Percentiles rank a stretch among this genome's conserved stretches.
Conservation (phyloP, 345 rosid species). For the Eucalyptus cloeziana region DNA sequence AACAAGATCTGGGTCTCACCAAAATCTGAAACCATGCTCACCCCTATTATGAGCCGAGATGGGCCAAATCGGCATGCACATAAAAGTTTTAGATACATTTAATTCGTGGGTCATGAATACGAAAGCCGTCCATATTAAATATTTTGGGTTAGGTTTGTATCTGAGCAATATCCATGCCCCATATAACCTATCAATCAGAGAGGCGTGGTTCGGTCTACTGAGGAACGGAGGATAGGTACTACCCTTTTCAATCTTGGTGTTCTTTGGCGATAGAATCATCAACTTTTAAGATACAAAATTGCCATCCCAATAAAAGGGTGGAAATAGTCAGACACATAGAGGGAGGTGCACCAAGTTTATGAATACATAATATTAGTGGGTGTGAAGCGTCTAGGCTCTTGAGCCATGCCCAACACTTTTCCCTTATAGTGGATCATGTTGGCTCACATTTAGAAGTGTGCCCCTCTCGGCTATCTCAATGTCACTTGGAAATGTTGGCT, state of each 20-base stretch:
- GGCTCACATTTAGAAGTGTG: not conserved
- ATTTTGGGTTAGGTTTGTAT: not conserved
- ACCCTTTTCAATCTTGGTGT: not conserved
- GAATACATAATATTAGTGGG: not conserved
- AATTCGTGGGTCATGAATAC: not conserved
- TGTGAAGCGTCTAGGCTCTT: not conserved
- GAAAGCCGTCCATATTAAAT: not conserved
- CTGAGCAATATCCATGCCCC: not conserved
- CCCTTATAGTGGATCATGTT: not conserved
- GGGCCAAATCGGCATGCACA: not conserved
- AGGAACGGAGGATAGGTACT: not conserved
- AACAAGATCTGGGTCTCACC: too few species aligned
- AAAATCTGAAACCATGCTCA: too few species aligned
- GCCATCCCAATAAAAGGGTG: not conserved
- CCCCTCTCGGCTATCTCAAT: not conserved
- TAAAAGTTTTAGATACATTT: not conserved
- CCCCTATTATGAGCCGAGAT: not conserved
- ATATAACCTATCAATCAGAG: not conserved
- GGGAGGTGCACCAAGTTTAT: not conserved
- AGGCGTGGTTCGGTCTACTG: not conserved
- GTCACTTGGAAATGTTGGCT: not conserved
- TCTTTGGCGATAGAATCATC: not conserved
- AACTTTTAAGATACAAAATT: not conserved
- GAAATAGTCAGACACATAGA: not conserved
- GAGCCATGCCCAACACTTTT: not conserved